phyloP scores from a whole-genome alignment of 257 asterid species.

The Forsythia suspensa region DNA sequence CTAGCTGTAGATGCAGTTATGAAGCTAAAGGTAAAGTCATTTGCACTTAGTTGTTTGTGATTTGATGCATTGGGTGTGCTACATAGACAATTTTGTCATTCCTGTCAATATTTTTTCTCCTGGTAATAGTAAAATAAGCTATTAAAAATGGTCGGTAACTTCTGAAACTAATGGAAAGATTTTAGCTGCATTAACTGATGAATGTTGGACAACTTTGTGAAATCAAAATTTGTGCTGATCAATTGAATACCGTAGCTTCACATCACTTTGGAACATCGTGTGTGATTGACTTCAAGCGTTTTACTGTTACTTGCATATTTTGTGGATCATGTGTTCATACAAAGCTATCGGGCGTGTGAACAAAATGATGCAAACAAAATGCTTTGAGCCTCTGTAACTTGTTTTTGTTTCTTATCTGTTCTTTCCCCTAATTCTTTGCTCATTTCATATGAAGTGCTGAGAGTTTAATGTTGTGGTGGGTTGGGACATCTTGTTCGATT shows the following conservation, averaged over 20 bases:
- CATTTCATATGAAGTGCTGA: neutral
- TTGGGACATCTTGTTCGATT: neutral
- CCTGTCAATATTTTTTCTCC: neutral
- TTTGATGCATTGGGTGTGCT: neutral
- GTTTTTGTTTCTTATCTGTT: neutral
- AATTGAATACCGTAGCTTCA: neutral
- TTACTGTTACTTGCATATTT: neutral
- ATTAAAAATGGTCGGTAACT: neutral
- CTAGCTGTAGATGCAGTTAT: conserved; percentile 92
- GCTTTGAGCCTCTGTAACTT: neutral
- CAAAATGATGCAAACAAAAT: neutral
- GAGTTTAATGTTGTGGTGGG: neutral
- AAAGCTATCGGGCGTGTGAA: neutral
- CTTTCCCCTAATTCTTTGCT: neutral
- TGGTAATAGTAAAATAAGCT: neutral
- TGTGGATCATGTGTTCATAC: neutral
- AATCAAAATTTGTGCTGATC: neutral
- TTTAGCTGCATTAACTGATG: neutral
- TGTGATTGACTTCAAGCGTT: neutral
- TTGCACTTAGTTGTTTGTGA: conserved; percentile 11
- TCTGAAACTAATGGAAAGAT: neutral
- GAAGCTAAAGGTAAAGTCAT: conserved; percentile 68
- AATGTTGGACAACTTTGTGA: neutral
- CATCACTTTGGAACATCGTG: neutral
- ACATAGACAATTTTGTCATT: neutral